Percentiles rank a stretch among this genome's conserved stretches.
These are phyloP conservation scores for Schizosaccharomyces versatilis DNA, from an alignment of 1,139 yeast species.

Conservation along the genomic window DNA sequence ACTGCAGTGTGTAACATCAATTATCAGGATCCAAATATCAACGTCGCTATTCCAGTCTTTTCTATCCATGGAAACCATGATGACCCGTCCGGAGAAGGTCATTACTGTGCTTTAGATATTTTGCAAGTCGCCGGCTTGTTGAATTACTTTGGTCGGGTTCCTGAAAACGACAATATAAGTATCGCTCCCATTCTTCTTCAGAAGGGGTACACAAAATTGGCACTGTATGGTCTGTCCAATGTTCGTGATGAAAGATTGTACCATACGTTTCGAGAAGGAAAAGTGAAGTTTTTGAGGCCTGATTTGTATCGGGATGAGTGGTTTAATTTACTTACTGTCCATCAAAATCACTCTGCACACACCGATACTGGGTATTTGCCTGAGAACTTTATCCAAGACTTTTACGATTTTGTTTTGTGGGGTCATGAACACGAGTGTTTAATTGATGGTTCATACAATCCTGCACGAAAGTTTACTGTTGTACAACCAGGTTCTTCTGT, in stretches of 20 bases:
- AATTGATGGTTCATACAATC: conserved; percentile 44
- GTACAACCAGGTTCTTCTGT: conserved; percentile 89
- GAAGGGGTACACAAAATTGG: conserved; percentile 62
- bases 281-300: conserved; percentile 61
- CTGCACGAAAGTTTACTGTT: conserved; percentile 50
- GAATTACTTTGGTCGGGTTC: conserved; percentile 74
- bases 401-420: conserved; percentile 71
- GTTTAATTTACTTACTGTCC: conserved; percentile 78
- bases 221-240: conserved; percentile 73
- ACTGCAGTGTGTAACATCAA: conserved; percentile 43
- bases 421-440: conserved; percentile 96
- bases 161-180: conserved; percentile 50
- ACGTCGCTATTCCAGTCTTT: conserved; percentile 78
- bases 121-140: conserved; percentile 61
- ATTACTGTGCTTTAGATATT: conserved; percentile 74
- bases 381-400: conserved; percentile 59
- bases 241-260: conserved; percentile 75
- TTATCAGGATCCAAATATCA: conserved; percentile 75
- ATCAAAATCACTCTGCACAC: conserved; percentile 67
- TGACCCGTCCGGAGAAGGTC: conserved; percentile 77
- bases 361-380: conserved; percentile 67
- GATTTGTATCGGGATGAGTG: conserved; percentile 31
- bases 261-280: conserved; percentile 59
- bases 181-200: conserved; percentile 61
- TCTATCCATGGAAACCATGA: conserved; percentile 94